Conservation (phyloP, 495 filamentous ascomycete genomes). For the Aspergillus avenaceus region DNA sequence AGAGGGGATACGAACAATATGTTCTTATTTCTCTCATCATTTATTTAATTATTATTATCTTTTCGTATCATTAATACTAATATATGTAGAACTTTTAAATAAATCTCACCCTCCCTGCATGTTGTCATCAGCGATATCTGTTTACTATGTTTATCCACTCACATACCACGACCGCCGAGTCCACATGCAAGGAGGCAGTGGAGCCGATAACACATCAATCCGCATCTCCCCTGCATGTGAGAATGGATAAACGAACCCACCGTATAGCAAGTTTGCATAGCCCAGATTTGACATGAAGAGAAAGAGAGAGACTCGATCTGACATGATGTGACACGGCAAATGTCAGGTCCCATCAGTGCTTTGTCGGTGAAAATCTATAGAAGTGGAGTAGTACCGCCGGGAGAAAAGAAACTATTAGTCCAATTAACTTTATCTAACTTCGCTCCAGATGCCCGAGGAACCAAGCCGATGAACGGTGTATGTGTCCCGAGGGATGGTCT, state of each 20-base stretch:
- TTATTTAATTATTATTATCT: no score
- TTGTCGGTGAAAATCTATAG: no score
- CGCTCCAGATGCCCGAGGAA: background rate
- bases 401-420: background rate
- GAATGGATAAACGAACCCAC: background rate
- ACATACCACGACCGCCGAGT: background rate
- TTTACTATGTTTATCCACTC: slow-evolving; percentile 2
- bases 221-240: slow-evolving; percentile 5
- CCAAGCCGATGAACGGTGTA: background rate
- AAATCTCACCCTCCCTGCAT: no score
- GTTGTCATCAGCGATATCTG: background rate
- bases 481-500: no score
- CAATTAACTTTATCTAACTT: background rate
- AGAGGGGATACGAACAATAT: no score
- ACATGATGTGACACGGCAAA: background rate
- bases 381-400: no score
- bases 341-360: background rate
- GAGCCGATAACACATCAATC: slow-evolving; percentile 6
- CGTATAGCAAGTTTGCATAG: no score
- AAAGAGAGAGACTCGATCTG: background rate
- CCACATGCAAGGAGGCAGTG: slow-evolving; percentile 5
- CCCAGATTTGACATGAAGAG: background rate
- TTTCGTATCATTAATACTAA: no score
- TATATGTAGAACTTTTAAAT: no score
- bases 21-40: no score